Percentiles rank a stretch among this genome's conserved stretches.
Conservation (phyloP, 768 basidiomycete genomes). For the Panus rudis region DNA sequence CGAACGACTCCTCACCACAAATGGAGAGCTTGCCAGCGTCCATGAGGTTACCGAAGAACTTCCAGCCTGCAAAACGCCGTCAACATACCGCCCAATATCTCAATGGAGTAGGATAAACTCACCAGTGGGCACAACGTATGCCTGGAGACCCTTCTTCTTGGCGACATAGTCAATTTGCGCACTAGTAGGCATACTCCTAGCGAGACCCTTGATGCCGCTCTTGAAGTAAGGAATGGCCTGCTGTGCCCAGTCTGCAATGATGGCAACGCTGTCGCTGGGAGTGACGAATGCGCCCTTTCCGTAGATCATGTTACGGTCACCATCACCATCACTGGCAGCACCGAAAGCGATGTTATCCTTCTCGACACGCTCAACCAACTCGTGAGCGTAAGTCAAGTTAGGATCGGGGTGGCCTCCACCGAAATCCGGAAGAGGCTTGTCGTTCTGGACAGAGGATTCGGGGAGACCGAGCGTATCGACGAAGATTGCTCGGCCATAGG, state of each 20-base stretch:
- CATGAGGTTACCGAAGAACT: constrained; percentile 99
- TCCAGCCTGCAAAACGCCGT: constrained; percentile 67
- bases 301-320: constrained; percentile 99
- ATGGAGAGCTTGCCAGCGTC: constrained; percentile 96
- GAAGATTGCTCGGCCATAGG: constrained; percentile 87
- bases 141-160: constrained; percentile 85
- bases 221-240: constrained; percentile 90
- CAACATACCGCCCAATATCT: neutral
- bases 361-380: constrained; percentile 90
- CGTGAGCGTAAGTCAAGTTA: constrained; percentile 94
- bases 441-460: constrained; percentile 81
- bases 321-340: constrained; percentile 95
- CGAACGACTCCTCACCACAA: constrained; percentile 98
- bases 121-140: constrained; percentile 97
- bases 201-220: constrained; percentile 89
- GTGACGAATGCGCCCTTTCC: constrained; percentile 97
- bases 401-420: constrained; percentile 98
- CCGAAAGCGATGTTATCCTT: constrained; percentile 81
- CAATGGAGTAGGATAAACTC: constrained; percentile 14
- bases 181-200: constrained; percentile 95
- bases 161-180: constrained; percentile 96
- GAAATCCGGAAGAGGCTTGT: constrained; percentile 87
- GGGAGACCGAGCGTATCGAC: constrained; percentile 77
- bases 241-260: constrained; percentile 93
- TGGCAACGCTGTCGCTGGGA: constrained; percentile 94